Evolutionary conservation across 495 filamentous ascomycete genomes (phyloP), one percentile per base, ranked within the genome.

Genomic region (Acidiella bohemica): DNA sequence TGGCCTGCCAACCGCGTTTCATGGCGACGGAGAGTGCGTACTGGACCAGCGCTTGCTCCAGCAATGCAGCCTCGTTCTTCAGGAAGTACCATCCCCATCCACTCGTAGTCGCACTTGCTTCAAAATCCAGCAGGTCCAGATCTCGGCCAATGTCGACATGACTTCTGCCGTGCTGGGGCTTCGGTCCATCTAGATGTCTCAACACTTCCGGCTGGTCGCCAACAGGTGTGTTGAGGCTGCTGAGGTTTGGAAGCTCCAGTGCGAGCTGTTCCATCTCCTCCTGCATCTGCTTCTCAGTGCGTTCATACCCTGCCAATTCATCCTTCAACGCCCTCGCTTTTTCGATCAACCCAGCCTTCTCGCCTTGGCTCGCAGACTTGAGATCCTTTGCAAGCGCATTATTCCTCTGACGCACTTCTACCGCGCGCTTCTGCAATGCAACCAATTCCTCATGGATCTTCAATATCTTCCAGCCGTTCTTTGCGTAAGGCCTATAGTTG

Each of bases 51-150:
- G 90, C 90, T 55, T 94, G 87, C 57, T 96, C 90, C 2, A 97
- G 70, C 58, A 90, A 70, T 0, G 85, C 87, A 6, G 76, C 86
- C 46, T 92, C 88, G 59, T 92, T 81, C 23, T 78, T 68, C 0
- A 97, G 74, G 58, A 80, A 94, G 61, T 97, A 97, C 84, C 86
- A 97, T 0, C 90, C 90, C 87, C 87, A 96, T 12, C 90, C 90
- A 24, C 76, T 81, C 14, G 81, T 76, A 7, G 72, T 77, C 14
- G 75, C 77, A 2, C 86, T 84, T 37, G 67, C 73, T 9, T 76
- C 66, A 53, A 97, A 95, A 61, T 97, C 92, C 33, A 97, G 63
- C 1, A 96, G 64, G 16, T 75, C 70, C 0, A 97, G 71, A 47
- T 81, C 72, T 1, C 72, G 65, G 18, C 92, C 92, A 46, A 97